These are phyloP conservation scores for Cutaneotrichosporon arboriforme DNA, from an alignment of 1,284 basidiomycete genomes.

Conservation along the genomic window DNA sequence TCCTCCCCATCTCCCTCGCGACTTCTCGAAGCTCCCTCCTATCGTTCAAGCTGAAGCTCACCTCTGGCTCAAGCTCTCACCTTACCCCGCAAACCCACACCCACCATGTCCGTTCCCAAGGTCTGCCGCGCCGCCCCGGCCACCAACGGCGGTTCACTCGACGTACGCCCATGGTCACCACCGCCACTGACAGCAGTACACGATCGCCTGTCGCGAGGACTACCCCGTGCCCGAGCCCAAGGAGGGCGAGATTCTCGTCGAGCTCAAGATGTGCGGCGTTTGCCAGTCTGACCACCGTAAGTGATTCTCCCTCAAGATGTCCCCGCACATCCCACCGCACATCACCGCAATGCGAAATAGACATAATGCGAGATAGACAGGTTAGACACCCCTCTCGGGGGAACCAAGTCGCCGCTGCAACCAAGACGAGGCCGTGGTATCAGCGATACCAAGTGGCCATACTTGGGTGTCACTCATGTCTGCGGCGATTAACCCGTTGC, in stretches of 20 bases:
- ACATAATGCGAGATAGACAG: too few relatives aligned
- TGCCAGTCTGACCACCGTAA: conserved; percentile 23
- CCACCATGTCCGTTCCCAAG: conserved; percentile 12
- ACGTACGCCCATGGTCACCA: conserved; percentile 2
- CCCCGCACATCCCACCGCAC: too few relatives aligned
- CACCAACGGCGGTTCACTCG: conserved; percentile 5
- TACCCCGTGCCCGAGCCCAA: conserved; percentile 18
- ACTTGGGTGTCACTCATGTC: too few relatives aligned
- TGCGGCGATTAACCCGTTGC: background rate
- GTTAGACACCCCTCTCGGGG: background rate
- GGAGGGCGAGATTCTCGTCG: conserved; percentile 17
- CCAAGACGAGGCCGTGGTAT: too few relatives aligned
- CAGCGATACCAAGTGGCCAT: too few relatives aligned
- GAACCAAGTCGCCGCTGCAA: background rate
- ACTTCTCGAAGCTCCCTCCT: too few relatives aligned
- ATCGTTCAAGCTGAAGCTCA: too few relatives aligned
- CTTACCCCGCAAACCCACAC: background rate
- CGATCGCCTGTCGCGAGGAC: conserved; percentile 15
- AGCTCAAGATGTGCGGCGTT: conserved; percentile 17
- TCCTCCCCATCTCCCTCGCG: too few relatives aligned
- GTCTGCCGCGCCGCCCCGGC: conserved; percentile 18
- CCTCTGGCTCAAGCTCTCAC: too few relatives aligned
- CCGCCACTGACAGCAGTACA: conserved; percentile 10
- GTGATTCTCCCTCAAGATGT: background rate
- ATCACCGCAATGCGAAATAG: too few relatives aligned